phyloP scores from a whole-genome alignment of 2,329 filamentous ascomycete species.

The Hirsutella rhossiliensis region DNA sequence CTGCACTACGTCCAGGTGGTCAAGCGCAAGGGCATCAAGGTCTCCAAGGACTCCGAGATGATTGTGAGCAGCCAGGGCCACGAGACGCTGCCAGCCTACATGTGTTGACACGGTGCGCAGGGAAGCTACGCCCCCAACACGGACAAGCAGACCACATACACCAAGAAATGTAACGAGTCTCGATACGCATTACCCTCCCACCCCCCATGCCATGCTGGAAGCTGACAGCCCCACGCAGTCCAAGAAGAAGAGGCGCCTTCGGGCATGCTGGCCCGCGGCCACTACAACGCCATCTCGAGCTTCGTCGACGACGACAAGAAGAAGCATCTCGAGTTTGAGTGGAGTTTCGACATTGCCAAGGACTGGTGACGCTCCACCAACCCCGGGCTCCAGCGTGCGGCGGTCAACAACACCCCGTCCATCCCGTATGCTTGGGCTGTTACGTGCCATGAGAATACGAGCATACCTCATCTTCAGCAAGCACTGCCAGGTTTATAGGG shows the following conservation, averaged over 20 bases:
- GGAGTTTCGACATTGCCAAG: conserved; percentile 94
- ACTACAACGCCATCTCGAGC: conserved; percentile 79
- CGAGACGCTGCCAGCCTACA: too few species aligned
- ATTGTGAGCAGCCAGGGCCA: conserved; percentile 44
- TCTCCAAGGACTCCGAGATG: conserved; percentile 96
- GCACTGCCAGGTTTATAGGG: not conserved
- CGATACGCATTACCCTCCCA: conserved; percentile 6
- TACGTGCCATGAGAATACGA: conserved; percentile 10
- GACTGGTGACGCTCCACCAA: conserved; percentile 56
- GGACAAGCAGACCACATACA: conserved; percentile 70
- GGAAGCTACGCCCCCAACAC: conserved; percentile 92
- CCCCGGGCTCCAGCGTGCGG: not conserved
- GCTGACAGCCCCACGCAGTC: conserved; percentile 39
- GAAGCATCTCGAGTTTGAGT: conserved; percentile 83
- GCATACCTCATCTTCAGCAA: conserved; percentile 1
- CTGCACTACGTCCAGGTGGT: conserved; percentile 93
- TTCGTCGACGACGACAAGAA: conserved; percentile 95
- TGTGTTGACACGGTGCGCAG: conserved; percentile 27
- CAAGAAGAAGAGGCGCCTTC: conserved; percentile 83
- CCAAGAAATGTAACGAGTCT: conserved; percentile 69
- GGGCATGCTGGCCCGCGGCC: conserved; percentile 79
- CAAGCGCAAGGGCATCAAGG: conserved; percentile 74
- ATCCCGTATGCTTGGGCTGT: conserved; percentile 1
- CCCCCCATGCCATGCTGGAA: not conserved
- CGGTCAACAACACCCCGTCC: too few species aligned